phyloP scores from a whole-genome alignment of 192 early-diverging fungal species.

The Chytriomyces sp. region DNA sequence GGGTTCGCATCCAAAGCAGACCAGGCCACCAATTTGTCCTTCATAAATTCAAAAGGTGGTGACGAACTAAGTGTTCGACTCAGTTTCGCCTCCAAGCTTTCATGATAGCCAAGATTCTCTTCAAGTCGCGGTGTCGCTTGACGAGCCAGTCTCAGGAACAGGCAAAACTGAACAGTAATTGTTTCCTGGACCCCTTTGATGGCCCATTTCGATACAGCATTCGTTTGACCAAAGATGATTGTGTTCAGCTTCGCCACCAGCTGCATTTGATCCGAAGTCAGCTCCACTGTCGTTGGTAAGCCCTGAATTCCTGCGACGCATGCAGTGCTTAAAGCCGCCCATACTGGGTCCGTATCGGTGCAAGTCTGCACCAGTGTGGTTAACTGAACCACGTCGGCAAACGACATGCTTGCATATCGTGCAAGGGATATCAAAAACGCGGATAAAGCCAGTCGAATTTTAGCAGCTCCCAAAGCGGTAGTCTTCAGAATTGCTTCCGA shows the following conservation, averaged over 20 bases:
- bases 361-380: conserved; percentile 3
- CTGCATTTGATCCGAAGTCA: conserved; percentile 17
- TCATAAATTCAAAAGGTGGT: conserved; percentile 32
- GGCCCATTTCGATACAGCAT: not conserved
- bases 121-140: conserved; percentile 8
- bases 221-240: not conserved
- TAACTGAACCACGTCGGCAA: conserved; percentile 5
- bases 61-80: not conserved
- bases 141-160: conserved; percentile 20
- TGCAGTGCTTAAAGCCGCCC: not conserved
- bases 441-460: not conserved
- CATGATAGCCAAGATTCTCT: conserved; percentile 13
- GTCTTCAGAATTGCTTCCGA: not conserved
- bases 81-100: conserved; percentile 21
- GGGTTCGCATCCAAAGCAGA: conserved; percentile 1
- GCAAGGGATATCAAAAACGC: conserved; percentile 6
- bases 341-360: conserved; percentile 18
- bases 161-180: conserved; percentile 27
- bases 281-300: not conserved
- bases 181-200: conserved; percentile 24
- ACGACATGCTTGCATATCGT: not conserved
- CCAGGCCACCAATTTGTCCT: conserved; percentile 10
- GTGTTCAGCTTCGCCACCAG: not conserved
- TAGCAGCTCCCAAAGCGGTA: not conserved
- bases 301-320: conserved; percentile 15